Percentiles rank a stretch among this genome's conserved stretches.
These are phyloP conservation scores for Diaporthe eres DNA, from an alignment of 2,329 filamentous ascomycete species.

Conservation along the genomic window DNA sequence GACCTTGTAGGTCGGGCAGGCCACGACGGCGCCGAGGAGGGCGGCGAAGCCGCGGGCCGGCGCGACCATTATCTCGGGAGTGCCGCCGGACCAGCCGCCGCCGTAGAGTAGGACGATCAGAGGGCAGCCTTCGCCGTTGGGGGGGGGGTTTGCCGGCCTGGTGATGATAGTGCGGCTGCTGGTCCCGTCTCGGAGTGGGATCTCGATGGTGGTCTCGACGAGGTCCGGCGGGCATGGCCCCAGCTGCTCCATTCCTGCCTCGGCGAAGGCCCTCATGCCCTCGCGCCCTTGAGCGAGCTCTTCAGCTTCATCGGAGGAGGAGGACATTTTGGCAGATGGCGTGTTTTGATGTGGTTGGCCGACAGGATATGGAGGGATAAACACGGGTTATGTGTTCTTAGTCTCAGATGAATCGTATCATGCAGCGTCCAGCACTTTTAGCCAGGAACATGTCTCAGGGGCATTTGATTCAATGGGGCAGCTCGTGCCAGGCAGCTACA, in stretches of 20 bases:
- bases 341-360: not conserved
- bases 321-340: not conserved
- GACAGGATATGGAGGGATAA: not conserved
- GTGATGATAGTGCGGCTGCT: conserved; percentile 24
- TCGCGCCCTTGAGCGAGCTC: conserved; percentile 18
- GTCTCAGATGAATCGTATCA: not conserved
- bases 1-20: conserved; percentile 36
- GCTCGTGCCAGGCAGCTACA: not conserved
- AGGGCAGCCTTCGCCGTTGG: not conserved
- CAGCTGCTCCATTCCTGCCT: conserved; percentile 18
- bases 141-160: not conserved
- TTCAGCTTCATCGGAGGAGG: not conserved
- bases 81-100: conserved; percentile 22
- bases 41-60: conserved; percentile 34
- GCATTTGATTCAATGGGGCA: not conserved
- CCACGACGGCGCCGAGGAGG: conserved; percentile 36
- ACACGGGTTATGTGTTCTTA: too few relatives aligned
- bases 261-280: not conserved
- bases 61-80: conserved; percentile 20
- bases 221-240: conserved; percentile 20
- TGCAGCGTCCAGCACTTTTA: not conserved
- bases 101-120: conserved; percentile 31
- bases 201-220: conserved; percentile 7
- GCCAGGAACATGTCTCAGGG: too few relatives aligned
- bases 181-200: conserved; percentile 21